A percentile compares a stretch with the other conserved stretches of the same genome.
Evolutionary conservation across 2,329 filamentous ascomycete genomes (phyloP).

Genomic region (Herpomyces periplanetae): DNA sequence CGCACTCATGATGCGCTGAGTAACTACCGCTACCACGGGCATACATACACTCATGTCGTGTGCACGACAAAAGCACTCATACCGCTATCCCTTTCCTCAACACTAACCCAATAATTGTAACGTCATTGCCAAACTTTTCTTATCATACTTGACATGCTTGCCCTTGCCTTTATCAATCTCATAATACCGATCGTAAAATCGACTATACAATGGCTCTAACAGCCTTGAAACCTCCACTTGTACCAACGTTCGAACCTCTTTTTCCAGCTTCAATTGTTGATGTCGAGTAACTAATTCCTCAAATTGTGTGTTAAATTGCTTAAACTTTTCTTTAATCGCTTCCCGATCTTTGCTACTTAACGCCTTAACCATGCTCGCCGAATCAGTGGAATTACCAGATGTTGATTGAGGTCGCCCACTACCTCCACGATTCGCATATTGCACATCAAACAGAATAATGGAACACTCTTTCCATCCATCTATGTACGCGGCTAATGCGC

Average conservation of each 20-base stretch:
- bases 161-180: constrained; percentile 91
- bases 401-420: constrained; percentile 17
- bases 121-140: constrained; percentile 27
- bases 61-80: too few relatives aligned
- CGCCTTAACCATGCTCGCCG: constrained; percentile 40
- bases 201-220: constrained; percentile 65
- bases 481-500: constrained; percentile 37
- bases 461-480: constrained; percentile 65
- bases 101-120: too few relatives aligned
- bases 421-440: constrained; percentile 36
- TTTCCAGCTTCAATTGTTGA: constrained; percentile 54
- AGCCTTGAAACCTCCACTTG: constrained; percentile 54
- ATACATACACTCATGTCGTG: too few relatives aligned
- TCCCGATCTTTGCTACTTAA: constrained; percentile 72
- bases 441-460: constrained; percentile 47
- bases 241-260: constrained; percentile 42
- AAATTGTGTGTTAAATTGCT: constrained; percentile 55
- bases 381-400: constrained; percentile 24
- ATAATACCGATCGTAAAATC: constrained; percentile 90
- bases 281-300: constrained; percentile 56
- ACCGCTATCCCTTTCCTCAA: too few relatives aligned
- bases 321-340: constrained; percentile 79
- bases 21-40: too few relatives aligned
- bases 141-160: constrained; percentile 94
- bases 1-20: too few relatives aligned